Evolutionary conservation across 2,329 filamentous ascomycete species (phyloP).

Genomic region (Graphilbum fragrans): DNA sequence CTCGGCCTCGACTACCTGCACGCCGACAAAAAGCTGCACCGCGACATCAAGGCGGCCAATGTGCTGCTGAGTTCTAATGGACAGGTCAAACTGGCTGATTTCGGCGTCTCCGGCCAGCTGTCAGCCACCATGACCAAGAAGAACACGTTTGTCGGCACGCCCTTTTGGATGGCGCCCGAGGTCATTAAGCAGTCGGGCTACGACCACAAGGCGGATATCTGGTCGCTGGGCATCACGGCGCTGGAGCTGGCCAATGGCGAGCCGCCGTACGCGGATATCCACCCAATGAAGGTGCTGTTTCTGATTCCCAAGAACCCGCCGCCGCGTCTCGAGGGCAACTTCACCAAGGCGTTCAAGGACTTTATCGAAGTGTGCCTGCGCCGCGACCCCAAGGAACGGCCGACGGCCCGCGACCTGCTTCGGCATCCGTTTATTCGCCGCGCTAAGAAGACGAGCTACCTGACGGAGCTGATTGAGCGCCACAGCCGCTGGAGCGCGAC

Average conservation of each 20-base stretch:
- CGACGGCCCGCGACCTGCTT: slow-evolving; percentile 74
- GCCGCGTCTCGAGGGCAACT: slow-evolving; percentile 68
- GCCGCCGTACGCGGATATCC: slow-evolving; percentile 89
- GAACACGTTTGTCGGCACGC: slow-evolving; percentile 95
- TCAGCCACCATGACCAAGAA: slow-evolving; percentile 99
- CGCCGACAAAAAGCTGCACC: slow-evolving; percentile 87
- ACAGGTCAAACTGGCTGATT: slow-evolving; percentile 94
- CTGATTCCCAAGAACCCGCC: slow-evolving; percentile 91
- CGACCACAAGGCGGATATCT: slow-evolving; percentile 95
- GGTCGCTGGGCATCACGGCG: slow-evolving; percentile 91
- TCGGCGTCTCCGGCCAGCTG: slow-evolving; percentile 90
- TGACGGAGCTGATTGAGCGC: slow-evolving; percentile 90
- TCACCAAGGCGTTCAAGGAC: slow-evolving; percentile 73
- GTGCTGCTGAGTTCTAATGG: slow-evolving; percentile 80
- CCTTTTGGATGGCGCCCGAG: slow-evolving; percentile 99
- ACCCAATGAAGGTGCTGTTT: slow-evolving; percentile 97
- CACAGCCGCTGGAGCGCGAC: slow-evolving; percentile 77
- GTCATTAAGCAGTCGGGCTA: slow-evolving; percentile 98
- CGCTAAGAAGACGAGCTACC: slow-evolving; percentile 90
- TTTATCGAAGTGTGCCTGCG: slow-evolving; percentile 76
- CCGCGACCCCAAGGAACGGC: slow-evolving; percentile 79
- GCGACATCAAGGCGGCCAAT: slow-evolving; percentile 96
- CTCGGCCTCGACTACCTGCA: slow-evolving; percentile 88
- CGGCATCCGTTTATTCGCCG: slow-evolving; percentile 82
- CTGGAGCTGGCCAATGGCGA: slow-evolving; percentile 86